These are phyloP conservation scores for Neonectria hederae DNA, from an alignment of 2,329 filamentous ascomycete genomes.

Conservation along the genomic window DNA sequence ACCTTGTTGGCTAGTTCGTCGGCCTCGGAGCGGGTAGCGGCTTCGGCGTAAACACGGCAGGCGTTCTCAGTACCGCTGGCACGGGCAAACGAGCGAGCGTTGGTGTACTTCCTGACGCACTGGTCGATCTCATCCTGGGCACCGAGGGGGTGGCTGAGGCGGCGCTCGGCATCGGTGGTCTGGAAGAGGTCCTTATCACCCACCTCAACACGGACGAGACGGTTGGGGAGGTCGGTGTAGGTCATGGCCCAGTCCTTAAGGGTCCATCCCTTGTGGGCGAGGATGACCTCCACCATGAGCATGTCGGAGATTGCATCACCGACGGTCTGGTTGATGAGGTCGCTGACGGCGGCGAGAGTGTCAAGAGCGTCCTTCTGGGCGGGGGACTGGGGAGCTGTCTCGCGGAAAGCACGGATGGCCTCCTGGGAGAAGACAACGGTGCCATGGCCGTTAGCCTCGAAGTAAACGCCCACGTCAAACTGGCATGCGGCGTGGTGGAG, in stretches of 20 bases:
- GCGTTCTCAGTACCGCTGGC: constrained; percentile 96
- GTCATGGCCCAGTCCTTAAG: constrained; percentile 91
- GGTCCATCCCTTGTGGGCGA: constrained; percentile 93
- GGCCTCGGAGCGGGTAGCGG: constrained; percentile 86
- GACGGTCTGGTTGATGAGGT: constrained; percentile 98
- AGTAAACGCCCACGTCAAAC: constrained; percentile 97
- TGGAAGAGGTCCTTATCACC: constrained; percentile 88
- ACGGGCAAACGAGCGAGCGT: constrained; percentile 88
- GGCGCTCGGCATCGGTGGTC: constrained; percentile 91
- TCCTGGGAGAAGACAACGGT: constrained; percentile 93
- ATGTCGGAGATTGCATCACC: constrained; percentile 96
- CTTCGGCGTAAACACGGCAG: constrained; percentile 95
- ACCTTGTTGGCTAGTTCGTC: constrained; percentile 91
- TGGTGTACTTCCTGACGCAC: constrained; percentile 88
- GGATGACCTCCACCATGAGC: constrained; percentile 93
- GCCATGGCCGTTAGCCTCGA: constrained; percentile 97
- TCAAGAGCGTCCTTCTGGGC: constrained; percentile 91
- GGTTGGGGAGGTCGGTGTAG: constrained; percentile 93
- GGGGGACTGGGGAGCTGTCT: constrained; percentile 85
- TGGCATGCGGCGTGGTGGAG: constrained; percentile 95
- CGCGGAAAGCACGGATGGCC: constrained; percentile 80
- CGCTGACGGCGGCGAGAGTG: constrained; percentile 81
- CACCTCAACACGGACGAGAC: constrained; percentile 93
- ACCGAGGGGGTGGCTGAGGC: constrained; percentile 80
- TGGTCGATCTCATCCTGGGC: constrained; percentile 88